Evolutionary conservation across 2,329 filamentous ascomycete genomes (phyloP), one percentile per base, ranked within the genome.

Genomic region (Lojkania enalia): DNA sequence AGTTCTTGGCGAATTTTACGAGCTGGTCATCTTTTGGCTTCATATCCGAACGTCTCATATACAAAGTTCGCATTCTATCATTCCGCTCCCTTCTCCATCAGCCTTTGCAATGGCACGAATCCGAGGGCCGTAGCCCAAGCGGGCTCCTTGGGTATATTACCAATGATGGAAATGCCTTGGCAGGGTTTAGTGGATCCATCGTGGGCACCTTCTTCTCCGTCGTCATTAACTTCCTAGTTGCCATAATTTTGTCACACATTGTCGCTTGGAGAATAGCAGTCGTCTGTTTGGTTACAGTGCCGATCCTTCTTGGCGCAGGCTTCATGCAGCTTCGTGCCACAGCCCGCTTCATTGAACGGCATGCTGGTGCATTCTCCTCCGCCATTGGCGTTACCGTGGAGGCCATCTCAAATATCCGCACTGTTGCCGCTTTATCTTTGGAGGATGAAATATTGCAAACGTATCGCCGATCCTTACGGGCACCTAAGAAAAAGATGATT

Each of bases 261-360:
- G 75, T 90, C 35, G 84, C 84, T 2, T 90, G 87, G 87, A 86
- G 82, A 59, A 88, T 90, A 49, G 86, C 86, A 0, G 69, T 90
- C 12, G 86, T 90, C 3, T 85, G 85, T 42, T 74, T 90, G 4
- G 78, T 85, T 0, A 76, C 82, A 6, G 81, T 90, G 0, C 87
- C 87, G 0, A 69, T 90, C 7, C 77, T 89, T 4, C 74, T 90
- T 0, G 83, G 82, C 1, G 78, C 85, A 0, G 86, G 87, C 0
- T 78, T 87, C 50, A 82, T 90, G 79, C 80, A 87, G 51, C 74
- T 90, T 13, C 77, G 77, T 1, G 77, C 83, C 2, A 76, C 87
- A 1, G 77, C 79, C 2, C 76, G 61, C 65, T 79, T 81, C 14
- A 85, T 86, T 47, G 77, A 75, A 21, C 72, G 72, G 27, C 77